Percentiles rank a stretch among this genome's conserved stretches.
These are phyloP conservation scores for Actinidia chinensis DNA, from an alignment of 179 eudicot genomes.

Conservation along the genomic window DNA sequence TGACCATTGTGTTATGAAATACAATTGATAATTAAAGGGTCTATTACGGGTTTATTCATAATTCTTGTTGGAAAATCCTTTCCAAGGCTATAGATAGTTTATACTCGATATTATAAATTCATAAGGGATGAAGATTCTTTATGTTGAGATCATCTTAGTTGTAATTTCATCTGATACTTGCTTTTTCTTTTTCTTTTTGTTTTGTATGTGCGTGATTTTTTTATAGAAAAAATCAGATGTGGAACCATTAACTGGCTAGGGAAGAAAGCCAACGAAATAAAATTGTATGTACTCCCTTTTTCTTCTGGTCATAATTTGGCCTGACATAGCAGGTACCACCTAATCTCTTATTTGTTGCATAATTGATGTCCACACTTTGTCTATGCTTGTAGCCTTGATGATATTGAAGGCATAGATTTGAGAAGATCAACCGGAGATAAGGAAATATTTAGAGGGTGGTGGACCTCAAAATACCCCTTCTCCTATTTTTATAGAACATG, in stretches of 20 bases:
- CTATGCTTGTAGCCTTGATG: constrained; percentile 52
- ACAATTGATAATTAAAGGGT: no score
- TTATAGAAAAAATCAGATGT: constrained; percentile 53
- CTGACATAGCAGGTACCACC: background rate
- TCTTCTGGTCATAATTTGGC: background rate
- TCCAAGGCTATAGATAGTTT: no score
- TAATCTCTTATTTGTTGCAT: constrained; percentile 17
- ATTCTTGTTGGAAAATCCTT: no score
- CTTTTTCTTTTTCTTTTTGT: background rate
- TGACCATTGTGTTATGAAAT: no score
- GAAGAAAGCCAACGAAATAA: constrained; percentile 88
- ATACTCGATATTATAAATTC: no score
- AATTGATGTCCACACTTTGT: constrained; percentile 12
- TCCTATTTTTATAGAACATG: constrained; percentile 36
- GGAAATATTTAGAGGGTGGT: constrained; percentile 64
- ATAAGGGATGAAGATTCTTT: background rate
- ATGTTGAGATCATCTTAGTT: background rate
- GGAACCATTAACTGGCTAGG: constrained; percentile 85
- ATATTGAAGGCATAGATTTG: constrained; percentile 71
- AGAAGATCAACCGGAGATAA: constrained; percentile 93
- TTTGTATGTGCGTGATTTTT: no score
- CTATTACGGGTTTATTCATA: no score
- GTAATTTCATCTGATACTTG: no score
- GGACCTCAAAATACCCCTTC: constrained; percentile 36
- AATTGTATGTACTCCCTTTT: constrained; percentile 26